phyloP scores from a whole-genome alignment of 257 asterid species.

The Plantago major region DNA sequence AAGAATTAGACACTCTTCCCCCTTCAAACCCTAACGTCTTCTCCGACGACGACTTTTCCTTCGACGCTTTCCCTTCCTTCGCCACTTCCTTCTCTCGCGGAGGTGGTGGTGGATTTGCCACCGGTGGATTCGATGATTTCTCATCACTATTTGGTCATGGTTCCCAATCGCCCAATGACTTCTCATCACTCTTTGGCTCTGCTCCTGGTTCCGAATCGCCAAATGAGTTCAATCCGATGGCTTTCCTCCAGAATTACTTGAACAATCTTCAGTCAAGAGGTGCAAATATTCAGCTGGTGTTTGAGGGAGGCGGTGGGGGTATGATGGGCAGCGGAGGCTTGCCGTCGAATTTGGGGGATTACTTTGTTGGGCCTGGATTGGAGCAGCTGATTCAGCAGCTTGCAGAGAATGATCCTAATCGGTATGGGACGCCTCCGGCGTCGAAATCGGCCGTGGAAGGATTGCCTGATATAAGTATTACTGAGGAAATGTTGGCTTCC shows the following conservation, averaged over 20 bases:
- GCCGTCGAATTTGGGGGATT: conserved; percentile 55
- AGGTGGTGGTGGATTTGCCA: conserved; percentile 10
- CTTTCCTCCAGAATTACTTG: conserved; percentile 48
- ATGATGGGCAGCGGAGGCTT: conserved; percentile 27
- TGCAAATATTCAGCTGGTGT: conserved; percentile 58
- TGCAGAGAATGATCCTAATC: conserved; percentile 74
- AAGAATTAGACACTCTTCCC: conserved; percentile 54
- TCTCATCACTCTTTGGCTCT: conserved; percentile 25
- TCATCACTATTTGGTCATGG: conserved; percentile 22
- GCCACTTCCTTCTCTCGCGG: conserved; percentile 31
- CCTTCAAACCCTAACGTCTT: conserved; percentile 35
- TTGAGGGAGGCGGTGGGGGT: conserved; percentile 46
- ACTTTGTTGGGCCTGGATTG: conserved; percentile 62
- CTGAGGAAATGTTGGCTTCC: conserved; percentile 46
- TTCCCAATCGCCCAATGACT: conserved; percentile 49
- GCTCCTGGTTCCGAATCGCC: conserved; percentile 31
- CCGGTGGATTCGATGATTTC: conserved; percentile 29
- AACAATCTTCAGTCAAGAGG: conserved; percentile 52
- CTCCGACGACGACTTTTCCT: conserved; percentile 18
- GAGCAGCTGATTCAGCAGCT: conserved; percentile 73
- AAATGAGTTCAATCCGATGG: conserved; percentile 54
- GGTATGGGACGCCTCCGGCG: conserved; percentile 77
- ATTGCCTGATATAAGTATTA: conserved; percentile 37
- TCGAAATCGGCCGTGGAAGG: conserved; percentile 51
- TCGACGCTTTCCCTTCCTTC: conserved; percentile 33